phyloP scores from a whole-genome alignment of 306 rosid genomes.

The Citrullus amarus region DNA sequence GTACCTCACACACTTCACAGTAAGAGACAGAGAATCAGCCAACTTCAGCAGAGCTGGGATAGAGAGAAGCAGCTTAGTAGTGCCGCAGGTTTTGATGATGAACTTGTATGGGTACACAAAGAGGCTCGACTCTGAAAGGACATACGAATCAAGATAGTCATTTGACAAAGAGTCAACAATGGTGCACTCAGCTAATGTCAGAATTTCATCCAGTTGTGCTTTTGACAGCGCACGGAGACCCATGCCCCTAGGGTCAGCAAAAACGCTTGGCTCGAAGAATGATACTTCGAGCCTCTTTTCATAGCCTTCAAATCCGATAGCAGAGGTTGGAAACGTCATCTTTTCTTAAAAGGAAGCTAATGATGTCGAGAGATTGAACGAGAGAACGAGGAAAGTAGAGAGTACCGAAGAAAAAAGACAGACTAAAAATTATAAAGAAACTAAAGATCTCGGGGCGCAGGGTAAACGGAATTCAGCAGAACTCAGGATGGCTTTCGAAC shows the following conservation, averaged over 20 bases:
- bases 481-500: conserved; percentile 85
- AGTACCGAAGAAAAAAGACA: conserved; percentile 5
- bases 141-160: conserved; percentile 71
- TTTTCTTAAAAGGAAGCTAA: conserved; percentile 12
- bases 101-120: conserved; percentile 68
- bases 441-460: conserved; percentile 22
- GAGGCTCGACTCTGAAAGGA: conserved; percentile 90
- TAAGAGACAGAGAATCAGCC: conserved; percentile 46
- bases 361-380: conserved; percentile 1
- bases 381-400: conserved; percentile 9
- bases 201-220: conserved; percentile 65
- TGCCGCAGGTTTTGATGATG: conserved; percentile 90
- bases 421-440: conserved; percentile 10
- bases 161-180: conserved; percentile 73
- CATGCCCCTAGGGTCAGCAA: conserved; percentile 54
- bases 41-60: conserved; percentile 66
- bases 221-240: conserved; percentile 67
- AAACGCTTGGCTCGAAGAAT: conserved; percentile 47
- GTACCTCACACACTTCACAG: conserved; percentile 68
- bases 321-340: conserved; percentile 55
- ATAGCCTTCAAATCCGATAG: conserved; percentile 92
- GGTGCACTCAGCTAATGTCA: conserved; percentile 81
- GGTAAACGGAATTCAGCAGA: conserved; percentile 9
- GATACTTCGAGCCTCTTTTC: conserved; percentile 93
- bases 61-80: conserved; percentile 74